Evolutionary conservation across 2,329 filamentous ascomycete species (phyloP), one percentile per base, ranked within the genome.

Genomic region (Apiospora saccharicola): DNA sequence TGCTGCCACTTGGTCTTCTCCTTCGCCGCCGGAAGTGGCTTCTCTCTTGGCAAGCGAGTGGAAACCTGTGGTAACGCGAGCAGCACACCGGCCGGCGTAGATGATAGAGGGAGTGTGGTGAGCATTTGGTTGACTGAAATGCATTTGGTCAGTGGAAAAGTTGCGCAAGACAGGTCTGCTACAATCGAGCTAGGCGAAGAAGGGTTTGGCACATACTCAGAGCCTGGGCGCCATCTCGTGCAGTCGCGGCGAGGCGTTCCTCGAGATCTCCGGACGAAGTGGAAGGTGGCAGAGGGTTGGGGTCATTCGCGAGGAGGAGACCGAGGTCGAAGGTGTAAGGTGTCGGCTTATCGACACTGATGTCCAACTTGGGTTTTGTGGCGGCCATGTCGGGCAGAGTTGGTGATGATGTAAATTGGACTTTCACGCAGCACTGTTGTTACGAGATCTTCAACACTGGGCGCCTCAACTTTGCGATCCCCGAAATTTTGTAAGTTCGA

Each of bases 1-100:
- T 92, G 90, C 86, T 98, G 92, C 96, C 96, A 99, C 83, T 95
- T 98, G 73, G 96, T 98, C 77, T 92, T 92, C 72, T 92, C 87
- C 85, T 95, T 96, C 76, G 91, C 89, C 71, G 90, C 88, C 0
- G 96, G 96, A 12, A 98, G 87, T 13, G 94, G 94, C 84, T 99
- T 98, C 85, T 98, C 95, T 77, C 96, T 93, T 34, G 96, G 96
- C 4, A 98, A 87, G 0, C 87, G 83, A 1, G 93, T 97, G 26
- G 89, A 85, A 0, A 90, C 86, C 0, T 88, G 82, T 0, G 96
- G 96, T 0, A 99, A 91, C 22, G 89, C 87, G 71, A 98, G 90
- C 69, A 96, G 90, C 1, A 98, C 94, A 77, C 95, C 89, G 47
- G 90, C 88, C 0, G 85, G 78, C 67, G 90, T 92, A 67, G 92